A percentile compares a stretch with the other conserved stretches of the same genome.
phyloP scores from a whole-genome alignment of 2,329 filamentous ascomycete species.

The Orbilia quercus region DNA sequence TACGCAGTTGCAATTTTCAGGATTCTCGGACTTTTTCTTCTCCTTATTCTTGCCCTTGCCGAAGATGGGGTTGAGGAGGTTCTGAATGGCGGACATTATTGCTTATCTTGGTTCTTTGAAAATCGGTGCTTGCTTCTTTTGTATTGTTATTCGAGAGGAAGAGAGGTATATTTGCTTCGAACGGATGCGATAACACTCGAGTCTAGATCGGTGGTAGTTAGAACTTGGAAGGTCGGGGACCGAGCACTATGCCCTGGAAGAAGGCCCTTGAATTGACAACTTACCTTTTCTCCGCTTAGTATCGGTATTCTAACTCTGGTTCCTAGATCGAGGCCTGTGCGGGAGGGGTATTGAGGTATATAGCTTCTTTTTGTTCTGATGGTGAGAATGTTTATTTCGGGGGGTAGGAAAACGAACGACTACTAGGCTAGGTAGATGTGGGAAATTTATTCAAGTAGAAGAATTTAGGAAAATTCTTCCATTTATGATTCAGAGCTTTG shows the following conservation, averaged over 20 bases:
- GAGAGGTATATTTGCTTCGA: not conserved
- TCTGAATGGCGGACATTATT: slow-evolving; percentile 42
- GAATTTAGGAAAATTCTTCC: slow-evolving; percentile 27
- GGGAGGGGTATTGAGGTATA: slow-evolving; percentile 19
- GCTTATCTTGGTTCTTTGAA: not conserved
- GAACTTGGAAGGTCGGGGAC: not conserved
- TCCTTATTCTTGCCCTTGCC: slow-evolving; percentile 39
- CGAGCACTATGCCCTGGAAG: not conserved
- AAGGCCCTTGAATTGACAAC: not conserved
- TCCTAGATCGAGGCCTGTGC: not conserved
- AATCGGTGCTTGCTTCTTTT: not conserved
- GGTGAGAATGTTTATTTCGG: slow-evolving; percentile 34
- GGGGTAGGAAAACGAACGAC: not conserved
- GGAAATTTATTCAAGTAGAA: not conserved
- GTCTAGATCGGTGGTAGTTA: not conserved
- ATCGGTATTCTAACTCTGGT: slow-evolving; percentile 6
- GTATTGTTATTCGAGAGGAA: not conserved
- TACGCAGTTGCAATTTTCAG: slow-evolving; percentile 30
- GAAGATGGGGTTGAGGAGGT: slow-evolving; percentile 47
- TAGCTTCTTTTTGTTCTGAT: slow-evolving; percentile 19
- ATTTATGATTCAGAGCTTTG: slow-evolving; percentile 48
- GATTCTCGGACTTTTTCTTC: slow-evolving; percentile 30
- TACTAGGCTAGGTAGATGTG: not conserved
- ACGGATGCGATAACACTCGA: not conserved
- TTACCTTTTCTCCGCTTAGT: slow-evolving; percentile 2